A percentile compares a stretch with the other conserved stretches of the same genome.
Evolutionary conservation across 2,329 filamentous ascomycete genomes (phyloP).

Genomic region (Leptographium wingfieldii): DNA sequence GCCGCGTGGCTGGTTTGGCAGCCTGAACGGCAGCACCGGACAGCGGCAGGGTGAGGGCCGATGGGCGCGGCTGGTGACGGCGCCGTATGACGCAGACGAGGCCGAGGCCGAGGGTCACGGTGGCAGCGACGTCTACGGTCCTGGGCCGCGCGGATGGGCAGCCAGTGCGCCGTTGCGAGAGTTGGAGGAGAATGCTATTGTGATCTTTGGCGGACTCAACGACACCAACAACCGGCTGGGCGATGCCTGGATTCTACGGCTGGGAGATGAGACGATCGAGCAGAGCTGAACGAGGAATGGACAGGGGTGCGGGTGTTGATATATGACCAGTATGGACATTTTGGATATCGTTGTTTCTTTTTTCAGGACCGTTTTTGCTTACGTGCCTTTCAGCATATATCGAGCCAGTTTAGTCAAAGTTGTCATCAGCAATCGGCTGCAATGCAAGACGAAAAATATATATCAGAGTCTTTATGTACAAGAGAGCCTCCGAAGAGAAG

Average conservation of each 20-base stretch:
- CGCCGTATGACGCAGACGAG: slow-evolving; percentile 37
- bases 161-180: slow-evolving; percentile 44
- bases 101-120: slow-evolving; percentile 30
- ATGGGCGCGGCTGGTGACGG: slow-evolving; percentile 38
- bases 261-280: slow-evolving; percentile 23
- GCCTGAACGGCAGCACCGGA: background rate
- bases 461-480: slow-evolving; percentile 7
- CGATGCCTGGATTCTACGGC: slow-evolving; percentile 52
- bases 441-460: background rate
- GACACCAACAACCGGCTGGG: slow-evolving; percentile 37
- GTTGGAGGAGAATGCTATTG: slow-evolving; percentile 44
- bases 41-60: slow-evolving; percentile 29
- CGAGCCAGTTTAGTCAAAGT: background rate
- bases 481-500: background rate
- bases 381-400: background rate
- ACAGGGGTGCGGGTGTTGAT: no score
- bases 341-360: background rate
- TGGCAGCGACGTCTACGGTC: slow-evolving; percentile 28
- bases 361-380: background rate
- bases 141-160: slow-evolving; percentile 43
- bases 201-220: slow-evolving; percentile 48
- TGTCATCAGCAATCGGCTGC: background rate
- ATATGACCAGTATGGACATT: background rate
- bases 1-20: slow-evolving; percentile 7
- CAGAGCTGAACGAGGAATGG: background rate